phyloP scores from a whole-genome alignment of 1,284 basidiomycete genomes.

The Stygiomarasmius scandens region DNA sequence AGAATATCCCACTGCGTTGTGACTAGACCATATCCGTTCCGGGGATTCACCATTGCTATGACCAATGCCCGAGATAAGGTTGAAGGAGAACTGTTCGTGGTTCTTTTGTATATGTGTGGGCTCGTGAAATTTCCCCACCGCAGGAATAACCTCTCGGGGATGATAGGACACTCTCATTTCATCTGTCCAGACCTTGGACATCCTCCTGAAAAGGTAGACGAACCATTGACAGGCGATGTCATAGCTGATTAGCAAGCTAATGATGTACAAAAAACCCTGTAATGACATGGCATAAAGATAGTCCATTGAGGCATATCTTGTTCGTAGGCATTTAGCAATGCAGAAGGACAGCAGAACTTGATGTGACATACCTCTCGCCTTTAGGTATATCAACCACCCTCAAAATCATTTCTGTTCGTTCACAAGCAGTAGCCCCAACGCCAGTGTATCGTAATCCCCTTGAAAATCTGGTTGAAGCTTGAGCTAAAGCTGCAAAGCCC shows the following conservation, averaged over 20 bases:
- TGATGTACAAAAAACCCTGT: not conserved
- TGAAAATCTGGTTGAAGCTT: not conserved
- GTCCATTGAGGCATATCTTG: constrained; percentile 2
- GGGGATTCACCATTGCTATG: constrained; percentile 23
- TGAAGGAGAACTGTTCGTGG: constrained; percentile 15
- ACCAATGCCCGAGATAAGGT: constrained; percentile 12
- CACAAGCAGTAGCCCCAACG: constrained; percentile 4
- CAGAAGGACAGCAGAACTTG: not conserved
- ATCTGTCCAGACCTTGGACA: not conserved
- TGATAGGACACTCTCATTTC: not conserved
- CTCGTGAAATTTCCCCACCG: constrained; percentile 25
- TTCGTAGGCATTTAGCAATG: no score
- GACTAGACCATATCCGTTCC: constrained; percentile 24
- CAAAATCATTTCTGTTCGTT: constrained; percentile 3
- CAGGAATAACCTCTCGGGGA: not conserved
- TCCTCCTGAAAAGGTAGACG: not conserved
- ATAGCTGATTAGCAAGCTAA: not conserved
- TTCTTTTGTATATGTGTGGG: constrained; percentile 13
- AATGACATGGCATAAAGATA: not conserved
- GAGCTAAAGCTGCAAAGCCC: constrained; percentile 9
- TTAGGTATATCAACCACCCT: constrained; percentile 9
- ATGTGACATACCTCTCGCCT: constrained; percentile 10
- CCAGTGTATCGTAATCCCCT: constrained; percentile 6
- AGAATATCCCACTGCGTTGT: constrained; percentile 21
- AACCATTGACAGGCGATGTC: constrained; percentile 2